Base-by-base conservation (phyloP, 1,284 basidiomycete species). In the Ustilago loliicola region DNA sequence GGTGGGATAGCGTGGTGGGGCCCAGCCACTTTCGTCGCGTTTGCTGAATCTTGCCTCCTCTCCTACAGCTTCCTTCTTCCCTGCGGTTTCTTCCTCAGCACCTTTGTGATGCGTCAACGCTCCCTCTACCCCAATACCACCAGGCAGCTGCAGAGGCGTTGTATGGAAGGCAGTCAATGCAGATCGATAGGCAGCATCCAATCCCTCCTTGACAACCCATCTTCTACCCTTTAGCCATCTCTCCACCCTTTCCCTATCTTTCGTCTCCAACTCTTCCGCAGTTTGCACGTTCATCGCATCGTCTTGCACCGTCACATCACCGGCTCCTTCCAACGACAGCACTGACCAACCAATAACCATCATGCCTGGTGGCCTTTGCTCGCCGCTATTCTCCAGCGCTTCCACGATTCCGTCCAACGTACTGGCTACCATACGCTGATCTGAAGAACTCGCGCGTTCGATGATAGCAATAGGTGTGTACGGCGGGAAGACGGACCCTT, bases 321-420 rank as follows among this genome's bases (percentile, higher is more conserved):
- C 68, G 13, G 87, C 79, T 0, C 89, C 90, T 47, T 89, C 88
- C 36, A 91, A 83, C 27, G 88, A 88, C 27, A 90, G 80, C 15
- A 88, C 89, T 6, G 92, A 90, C 96, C 96, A 98, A 0, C 96
- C 96, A 70, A 99, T 90, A 27, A 98, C 89, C 83, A 98, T 93
- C 93, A 99, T 96, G 2, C 95, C 96, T 0, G 96, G 96, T 6
- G 96, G 95, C 29, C 96, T 88, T 86, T 98, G 95, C 80, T 95
- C 93, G 5, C 94, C 94, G 7, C 89, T 88, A 61, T 89, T 90
- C 69, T 92, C 91, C 81, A 98, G 85, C 0, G 93, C 94, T 15
- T 87, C 87, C 7, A 90, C 90, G 45, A 98, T 91, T 70, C 92
- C 89, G 57, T 88, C 89, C 52, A 99, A 87, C 0, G 95, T 98